phyloP scores from a whole-genome alignment of 1,284 basidiomycete genomes.

The Apiotrichum brassicae region DNA sequence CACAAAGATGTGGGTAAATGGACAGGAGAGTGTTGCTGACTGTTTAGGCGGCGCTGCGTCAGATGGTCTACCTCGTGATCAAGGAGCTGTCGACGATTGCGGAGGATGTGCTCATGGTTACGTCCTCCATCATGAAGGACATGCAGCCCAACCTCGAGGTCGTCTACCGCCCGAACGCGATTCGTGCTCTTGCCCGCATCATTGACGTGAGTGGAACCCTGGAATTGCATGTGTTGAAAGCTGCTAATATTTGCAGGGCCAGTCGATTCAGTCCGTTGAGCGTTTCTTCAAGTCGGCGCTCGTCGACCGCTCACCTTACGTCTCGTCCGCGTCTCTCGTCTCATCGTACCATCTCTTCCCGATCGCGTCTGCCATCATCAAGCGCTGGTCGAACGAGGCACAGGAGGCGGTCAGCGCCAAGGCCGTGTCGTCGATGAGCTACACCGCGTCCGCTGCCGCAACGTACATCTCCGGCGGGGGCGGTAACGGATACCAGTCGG shows the following conservation, averaged over 20 bases:
- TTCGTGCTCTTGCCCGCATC: slow-evolving; percentile 90
- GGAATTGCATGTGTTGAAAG: slow-evolving; percentile 4
- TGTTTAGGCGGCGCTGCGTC: slow-evolving; percentile 80
- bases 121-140: slow-evolving; percentile 99
- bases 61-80: slow-evolving; percentile 98
- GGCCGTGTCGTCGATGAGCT: slow-evolving; percentile 57
- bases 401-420: slow-evolving; percentile 94
- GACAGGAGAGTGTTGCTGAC: slow-evolving; percentile 1
- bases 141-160: slow-evolving; percentile 99
- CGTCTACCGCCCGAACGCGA: slow-evolving; percentile 96
- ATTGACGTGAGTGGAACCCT: slow-evolving; percentile 67
- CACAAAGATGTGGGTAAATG: slow-evolving; percentile 76
- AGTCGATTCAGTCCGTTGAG: slow-evolving; percentile 84
- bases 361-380: slow-evolving; percentile 86
- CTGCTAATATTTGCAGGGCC: slow-evolving; percentile 30
- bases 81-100: slow-evolving; percentile 95
- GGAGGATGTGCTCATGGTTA: slow-evolving; percentile 99
- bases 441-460: slow-evolving; percentile 49
- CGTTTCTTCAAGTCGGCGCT: slow-evolving; percentile 99
- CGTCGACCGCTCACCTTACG: slow-evolving; percentile 92
- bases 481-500: slow-evolving; percentile 60
- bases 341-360: slow-evolving; percentile 97
- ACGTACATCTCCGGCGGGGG: slow-evolving; percentile 49
- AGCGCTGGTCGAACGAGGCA: slow-evolving; percentile 97
- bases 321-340: slow-evolving; percentile 91